These are phyloP conservation scores for Lasiodiplodia theobromae DNA, from an alignment of 2,329 filamentous ascomycete genomes.

Conservation along the genomic window DNA sequence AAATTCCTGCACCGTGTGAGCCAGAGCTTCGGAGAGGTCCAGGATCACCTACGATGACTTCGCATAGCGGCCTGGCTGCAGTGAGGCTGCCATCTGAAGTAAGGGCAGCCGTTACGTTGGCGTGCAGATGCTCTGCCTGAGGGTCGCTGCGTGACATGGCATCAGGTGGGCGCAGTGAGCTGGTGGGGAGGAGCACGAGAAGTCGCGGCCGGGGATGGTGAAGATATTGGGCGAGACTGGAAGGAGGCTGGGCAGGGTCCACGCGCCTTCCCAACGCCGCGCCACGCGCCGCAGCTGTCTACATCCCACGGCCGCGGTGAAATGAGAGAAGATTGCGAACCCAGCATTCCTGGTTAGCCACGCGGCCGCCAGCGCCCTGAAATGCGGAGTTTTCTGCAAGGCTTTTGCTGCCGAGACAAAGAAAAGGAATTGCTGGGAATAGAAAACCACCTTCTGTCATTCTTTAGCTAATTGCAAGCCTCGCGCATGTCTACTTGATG, in stretches of 20 bases:
- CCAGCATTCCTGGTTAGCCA: not conserved
- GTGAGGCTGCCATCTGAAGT: not conserved
- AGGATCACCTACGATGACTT: not conserved
- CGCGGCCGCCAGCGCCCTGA: not conserved
- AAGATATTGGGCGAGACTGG: not conserved
- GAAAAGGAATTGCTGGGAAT: no score
- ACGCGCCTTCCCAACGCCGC: not conserved
- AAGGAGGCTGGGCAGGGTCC: not conserved
- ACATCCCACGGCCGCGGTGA: not conserved
- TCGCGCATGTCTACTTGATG: not conserved
- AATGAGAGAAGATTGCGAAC: not conserved
- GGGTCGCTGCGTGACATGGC: not conserved
- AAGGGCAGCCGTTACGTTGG: not conserved
- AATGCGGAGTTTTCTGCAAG: not conserved
- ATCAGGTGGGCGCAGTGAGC: not conserved
- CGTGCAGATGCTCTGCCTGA: not conserved
- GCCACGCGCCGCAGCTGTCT: not conserved
- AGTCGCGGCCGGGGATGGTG: not conserved
- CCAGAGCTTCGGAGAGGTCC: no score
- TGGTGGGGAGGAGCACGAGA: not conserved
- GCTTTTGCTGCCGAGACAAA: no score
- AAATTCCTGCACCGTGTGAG: not conserved
- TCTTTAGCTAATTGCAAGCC: not conserved
- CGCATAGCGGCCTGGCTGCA: not conserved
- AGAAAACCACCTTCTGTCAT: no score